Evolutionary conservation across 2,329 filamentous ascomycete species (phyloP), one percentile per base, ranked within the genome.

Genomic region (Aureobasidium zeae): DNA sequence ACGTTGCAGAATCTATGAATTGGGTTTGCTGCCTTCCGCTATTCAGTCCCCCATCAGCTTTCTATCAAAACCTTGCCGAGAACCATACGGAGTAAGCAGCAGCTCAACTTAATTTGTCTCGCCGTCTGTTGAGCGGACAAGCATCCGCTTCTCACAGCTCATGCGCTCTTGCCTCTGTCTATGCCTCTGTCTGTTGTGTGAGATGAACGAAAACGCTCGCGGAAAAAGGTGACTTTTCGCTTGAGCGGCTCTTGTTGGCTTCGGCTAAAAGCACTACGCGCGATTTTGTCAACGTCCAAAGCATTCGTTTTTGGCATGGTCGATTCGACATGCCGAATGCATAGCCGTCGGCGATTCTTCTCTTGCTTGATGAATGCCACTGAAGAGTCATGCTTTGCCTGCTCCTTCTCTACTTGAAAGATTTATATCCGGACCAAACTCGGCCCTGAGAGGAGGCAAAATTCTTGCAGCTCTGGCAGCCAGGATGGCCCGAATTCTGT

Each of bases 221-320:
- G 24, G 35, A n/a, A 25, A 25, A 15, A 32, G 13, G 10, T 22
- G 12, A 19, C 13, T 13, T n/a, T n/a, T n/a, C n/a, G n/a, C n/a
- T n/a, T 42, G 20, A 32, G 38, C 38, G 28, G 38, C 38, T 32
- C 38, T 42, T n/a, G n/a, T n/a, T 43, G 39, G 39, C 39, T 22
- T 25, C 39, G 39, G 39, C 33, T 43, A 26, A 33, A 34, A 9
- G 21, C 22, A 33, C 29, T n/a, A n/a, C 39, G 39, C 39, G 39
- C 39, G 39, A 43, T 43, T 43, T 33, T 43, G 20, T 15, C 16
- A 43, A 43, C 30, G 39, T 43, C 30, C 30, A 30, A 43, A 43
- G 39, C 39, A 43, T 11, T 25, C 11, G 22, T 7, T 25, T 25
- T 25, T n/a, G n/a, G n/a, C n/a, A n/a, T n/a, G n/a, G n/a, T n/a